Percentiles rank a stretch among this genome's conserved stretches.
These are phyloP conservation scores for Trichoderma harzianum DNA, from an alignment of 2,329 filamentous ascomycete genomes.

Conservation along the genomic window DNA sequence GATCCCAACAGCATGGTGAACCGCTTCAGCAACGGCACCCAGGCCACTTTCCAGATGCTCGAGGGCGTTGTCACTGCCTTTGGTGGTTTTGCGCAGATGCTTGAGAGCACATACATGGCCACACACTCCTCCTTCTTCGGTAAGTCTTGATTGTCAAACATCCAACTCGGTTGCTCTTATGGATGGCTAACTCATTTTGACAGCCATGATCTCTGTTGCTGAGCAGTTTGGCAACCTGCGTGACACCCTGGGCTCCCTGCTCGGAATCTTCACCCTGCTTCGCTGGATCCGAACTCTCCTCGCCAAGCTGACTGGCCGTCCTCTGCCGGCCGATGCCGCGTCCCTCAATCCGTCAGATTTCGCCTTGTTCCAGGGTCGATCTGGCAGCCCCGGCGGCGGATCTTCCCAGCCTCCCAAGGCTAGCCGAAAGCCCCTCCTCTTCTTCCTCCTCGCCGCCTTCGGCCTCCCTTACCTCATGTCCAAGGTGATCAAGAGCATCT, in stretches of 20 bases:
- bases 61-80: slow-evolving; percentile 96
- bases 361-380: slow-evolving; percentile 77
- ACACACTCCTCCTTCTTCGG: slow-evolving; percentile 98
- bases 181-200: background rate
- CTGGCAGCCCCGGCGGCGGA: slow-evolving; percentile 52
- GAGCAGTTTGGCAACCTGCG: slow-evolving; percentile 94
- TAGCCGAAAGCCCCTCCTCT: slow-evolving; percentile 91
- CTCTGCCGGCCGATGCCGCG: slow-evolving; percentile 80
- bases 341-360: slow-evolving; percentile 89
- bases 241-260: slow-evolving; percentile 86
- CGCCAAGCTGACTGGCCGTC: slow-evolving; percentile 88
- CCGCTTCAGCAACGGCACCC: slow-evolving; percentile 89
- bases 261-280: slow-evolving; percentile 94
- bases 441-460: slow-evolving; percentile 92
- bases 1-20: slow-evolving; percentile 94
- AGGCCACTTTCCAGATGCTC: slow-evolving; percentile 96
- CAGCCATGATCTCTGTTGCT: slow-evolving; percentile 96
- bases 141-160: slow-evolving; percentile 44
- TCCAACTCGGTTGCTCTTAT: no score
- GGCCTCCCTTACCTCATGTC: slow-evolving; percentile 95
- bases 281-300: slow-evolving; percentile 90
- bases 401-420: slow-evolving; percentile 65
- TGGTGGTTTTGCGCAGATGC: slow-evolving; percentile 97
- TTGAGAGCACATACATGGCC: slow-evolving; percentile 99
- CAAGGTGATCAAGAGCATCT: slow-evolving; percentile 85